Evolutionary conservation across 352 stramenopile species (phyloP), one percentile per base, ranked within the genome.

Genomic region (Phytophthora rubi): DNA sequence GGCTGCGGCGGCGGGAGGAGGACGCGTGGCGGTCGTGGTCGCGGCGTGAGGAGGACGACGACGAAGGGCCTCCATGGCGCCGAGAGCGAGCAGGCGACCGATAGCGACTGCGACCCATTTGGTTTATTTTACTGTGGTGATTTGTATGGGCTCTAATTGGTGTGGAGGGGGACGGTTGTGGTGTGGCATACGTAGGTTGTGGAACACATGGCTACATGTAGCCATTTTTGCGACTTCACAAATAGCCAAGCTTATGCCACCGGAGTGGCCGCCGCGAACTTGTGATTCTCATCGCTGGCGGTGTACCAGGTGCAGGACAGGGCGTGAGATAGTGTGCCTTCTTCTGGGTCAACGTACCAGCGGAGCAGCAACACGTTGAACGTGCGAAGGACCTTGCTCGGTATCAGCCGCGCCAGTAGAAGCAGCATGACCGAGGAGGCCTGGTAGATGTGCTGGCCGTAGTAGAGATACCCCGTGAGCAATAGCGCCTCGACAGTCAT

Each of bases 351-450:
- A 0, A 73, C 12, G n/a, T 62, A 16, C 59, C 65, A 73, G 13
- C 68, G 62, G 0, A 75, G 10, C 13, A 75, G 16, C 42, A 75
- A 10, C 32, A 75, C 53, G 53, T 75, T 75, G 26, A 75, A 75
- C 10, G 68, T 70, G 4, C 68, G 57, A 3, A 70, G 30, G 1
- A 75, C 21, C 23, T 58, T 62, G 6, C 42, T 52, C 6, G 66
- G 66, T n/a, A 73, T 8, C 15, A 73, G 6, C 13, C 68, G 48
- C 16, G 61, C 53, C 28, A 67, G 5, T 4, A 75, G 26, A 2
- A 66, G 47, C 33, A 73, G 53, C 47, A 73, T 30, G 2, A 73
- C 65, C 0, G 65, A 53, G 0, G 65, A 65, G 6, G 59, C 65
- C 23, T 73, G 53, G 28, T 73, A 68, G 7, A 73, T 57, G 53